These are phyloP conservation scores for Jacaranda mimosifolia DNA, from an alignment of 257 asterid species.

Conservation along the genomic window DNA sequence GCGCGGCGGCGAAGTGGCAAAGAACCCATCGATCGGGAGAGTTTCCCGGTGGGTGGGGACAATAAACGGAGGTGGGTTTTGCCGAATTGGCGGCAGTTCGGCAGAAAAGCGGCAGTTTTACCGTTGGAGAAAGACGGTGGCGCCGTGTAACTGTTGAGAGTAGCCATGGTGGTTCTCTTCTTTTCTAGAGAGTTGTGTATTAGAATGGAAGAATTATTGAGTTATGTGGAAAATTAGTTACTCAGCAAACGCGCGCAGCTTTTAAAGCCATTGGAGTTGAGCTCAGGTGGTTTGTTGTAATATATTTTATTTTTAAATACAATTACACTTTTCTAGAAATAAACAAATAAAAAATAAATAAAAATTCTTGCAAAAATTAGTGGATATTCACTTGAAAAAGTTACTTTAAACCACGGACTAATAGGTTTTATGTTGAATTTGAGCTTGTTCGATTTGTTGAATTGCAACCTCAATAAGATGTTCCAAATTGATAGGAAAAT, in stretches of 20 bases:
- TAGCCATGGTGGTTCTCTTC: constrained; percentile 34
- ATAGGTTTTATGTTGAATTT: too few species aligned
- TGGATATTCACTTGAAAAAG: too few species aligned
- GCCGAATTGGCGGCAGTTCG: constrained; percentile 21
- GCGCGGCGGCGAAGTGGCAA: constrained; percentile 37
- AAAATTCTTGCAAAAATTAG: too few species aligned
- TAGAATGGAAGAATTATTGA: neutral
- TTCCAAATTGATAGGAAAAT: too few species aligned
- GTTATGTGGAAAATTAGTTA: constrained; percentile 4
- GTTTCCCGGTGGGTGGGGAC: neutral
- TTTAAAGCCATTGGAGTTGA: neutral
- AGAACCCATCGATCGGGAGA: constrained; percentile 1
- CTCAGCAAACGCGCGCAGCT: neutral
- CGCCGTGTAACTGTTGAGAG: constrained; percentile 32
- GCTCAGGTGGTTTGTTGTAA: neutral
- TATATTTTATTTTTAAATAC: too few species aligned
- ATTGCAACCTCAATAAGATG: too few species aligned
- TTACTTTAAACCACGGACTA: too few species aligned
- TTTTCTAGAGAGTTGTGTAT: neutral
- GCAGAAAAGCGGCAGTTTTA: constrained; percentile 20
- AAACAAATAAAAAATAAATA: too few species aligned
- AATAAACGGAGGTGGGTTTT: constrained; percentile 18
- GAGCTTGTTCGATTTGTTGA: too few species aligned
- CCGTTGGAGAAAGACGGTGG: constrained; percentile 37
- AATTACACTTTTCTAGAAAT: too few species aligned